Evolutionary conservation across 805 yeast species (phyloP), one percentile per base, ranked within the genome.

Genomic region (Pichia membranifaciens): DNA sequence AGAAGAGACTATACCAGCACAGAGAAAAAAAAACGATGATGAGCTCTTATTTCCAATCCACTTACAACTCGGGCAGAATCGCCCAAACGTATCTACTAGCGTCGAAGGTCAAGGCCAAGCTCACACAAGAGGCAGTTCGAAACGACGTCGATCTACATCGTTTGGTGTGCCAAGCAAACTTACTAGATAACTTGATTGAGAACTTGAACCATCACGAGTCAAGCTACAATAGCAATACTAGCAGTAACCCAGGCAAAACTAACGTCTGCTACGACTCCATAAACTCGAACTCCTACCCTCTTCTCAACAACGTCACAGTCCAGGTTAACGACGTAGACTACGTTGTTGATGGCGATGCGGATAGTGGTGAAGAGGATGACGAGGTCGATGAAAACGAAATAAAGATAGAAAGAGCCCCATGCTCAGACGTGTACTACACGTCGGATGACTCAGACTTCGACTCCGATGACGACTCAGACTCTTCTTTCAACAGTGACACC

Each of bases 101-200:
- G 21, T 73, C 83, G 36, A 74, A 70, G 55, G 90, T 84, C 32
- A 78, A 84, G 58, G 57, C 72, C 17, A 83, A 81, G 66, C 73
- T 83, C 22, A 79, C 85, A 38, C 69, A 65, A 47, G 86, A 82
- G 55, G 86, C 87, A 5, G 62, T 75, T 22, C 72, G 72, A 52
- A 74, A 75, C 13, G 82, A 80, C 55, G 75, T 81, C 29, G 67
- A 78, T 45, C 69, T 83, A 43, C 70, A 85, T 42, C 66, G 70
- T 43, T 70, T 83, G 35, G 87, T 83, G 3, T 73, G 79, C 36
- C 89, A 84, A 62, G 88, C 89, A 18, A 84, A 83, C 61, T 66
- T 84, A 69, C 71, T 83, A 52, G 89, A 84, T 58, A 72, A 69
- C 51, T 60, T 83, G 44, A 80, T 84, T 76, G 86, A 78, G 57